Base-by-base conservation (phyloP, 2,329 filamentous ascomycete genomes). In the Daldinia sp. region DNA sequence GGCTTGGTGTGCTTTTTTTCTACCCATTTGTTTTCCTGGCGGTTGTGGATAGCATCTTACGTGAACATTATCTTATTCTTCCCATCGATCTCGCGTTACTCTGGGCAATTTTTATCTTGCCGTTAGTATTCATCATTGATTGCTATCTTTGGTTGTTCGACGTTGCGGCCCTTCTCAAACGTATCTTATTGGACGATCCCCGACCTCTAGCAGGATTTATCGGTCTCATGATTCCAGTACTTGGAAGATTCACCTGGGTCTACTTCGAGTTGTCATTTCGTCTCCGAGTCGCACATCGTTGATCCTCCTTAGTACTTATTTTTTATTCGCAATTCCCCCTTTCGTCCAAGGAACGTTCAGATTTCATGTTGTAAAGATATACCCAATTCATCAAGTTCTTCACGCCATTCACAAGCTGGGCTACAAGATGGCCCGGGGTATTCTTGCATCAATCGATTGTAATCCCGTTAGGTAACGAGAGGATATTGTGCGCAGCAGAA, bases 301-400 rank as follows among this genome's bases (percentile, higher is more conserved):
- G 18, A 37, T 10, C 35, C 23, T 56, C 18, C 33, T 56, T n/a
- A 18, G 20, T 9, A 41, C 26, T 13, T 51, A 18, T 10, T 44
- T 57, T 57, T 18, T 15, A 30, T 63, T 26, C 48, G 15, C 6
- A 20, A n/a, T 46, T 57, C 46, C 5, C 39, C 37, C 13, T 13
- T 54, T 12, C 13, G 6, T 37, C 18, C 51, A 30, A 54, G 18
- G 7, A 7, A 4, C 23, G 59, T 42, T 30, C 46, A 15, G 51
- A 58, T 46, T 28, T 28, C 26, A 30, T 30, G 41, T 65, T 60
- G 18, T 33, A 39, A 23, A 37, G 39, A n/a, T 67, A 69, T 71
- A 69, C 69, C 66, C 69, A 55, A 37, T 67, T 55, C 60, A 18
- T 67, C 57, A 26, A 69, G 44, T 56, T 53, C 33, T 58, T 39